These are phyloP conservation scores for Ceratocystis cubensis DNA, from an alignment of 2,329 filamentous ascomycete species.

Conservation along the genomic window DNA sequence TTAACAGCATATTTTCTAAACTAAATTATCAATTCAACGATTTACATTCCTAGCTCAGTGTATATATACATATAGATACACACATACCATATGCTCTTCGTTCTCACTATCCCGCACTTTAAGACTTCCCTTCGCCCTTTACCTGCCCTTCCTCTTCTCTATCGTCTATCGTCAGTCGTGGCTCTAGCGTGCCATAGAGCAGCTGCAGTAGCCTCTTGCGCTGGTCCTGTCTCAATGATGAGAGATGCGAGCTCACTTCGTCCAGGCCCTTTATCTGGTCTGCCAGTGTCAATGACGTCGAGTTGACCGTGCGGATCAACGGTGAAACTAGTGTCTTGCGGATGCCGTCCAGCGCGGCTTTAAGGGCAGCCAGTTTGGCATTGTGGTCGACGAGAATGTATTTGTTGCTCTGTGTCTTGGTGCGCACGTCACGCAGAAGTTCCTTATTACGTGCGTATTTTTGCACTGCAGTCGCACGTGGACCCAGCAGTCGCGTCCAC, in stretches of 20 bases:
- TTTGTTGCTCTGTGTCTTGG: conserved; percentile 79
- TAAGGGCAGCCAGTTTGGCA: conserved; percentile 66
- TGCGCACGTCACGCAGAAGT: conserved; percentile 64
- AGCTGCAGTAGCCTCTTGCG: conserved; percentile 74
- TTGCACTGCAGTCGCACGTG: conserved; percentile 58
- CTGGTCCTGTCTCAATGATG: conserved; percentile 62
- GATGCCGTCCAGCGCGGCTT: conserved; percentile 75
- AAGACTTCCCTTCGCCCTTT: background rate
- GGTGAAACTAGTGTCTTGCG: conserved; percentile 74
- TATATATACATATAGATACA: too few relatives aligned
- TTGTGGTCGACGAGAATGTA: conserved; percentile 77
- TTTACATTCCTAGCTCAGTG: too few relatives aligned
- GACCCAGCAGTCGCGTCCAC: conserved; percentile 74
- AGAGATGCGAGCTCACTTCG: conserved; percentile 66
- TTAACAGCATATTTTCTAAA: too few relatives aligned
- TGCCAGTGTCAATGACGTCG: conserved; percentile 50
- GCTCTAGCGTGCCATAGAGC: conserved; percentile 46
- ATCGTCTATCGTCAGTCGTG: conserved; percentile 28
- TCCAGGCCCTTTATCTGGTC: conserved; percentile 77
- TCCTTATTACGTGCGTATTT: conserved; percentile 88
- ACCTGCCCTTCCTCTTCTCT: background rate
- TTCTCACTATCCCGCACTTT: too few relatives aligned
- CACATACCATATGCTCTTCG: too few relatives aligned
- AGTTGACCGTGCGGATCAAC: conserved; percentile 56
- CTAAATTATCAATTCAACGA: too few relatives aligned